These are phyloP conservation scores for Potentilla sterilis DNA, from an alignment of 306 rosid genomes.

Conservation along the genomic window DNA sequence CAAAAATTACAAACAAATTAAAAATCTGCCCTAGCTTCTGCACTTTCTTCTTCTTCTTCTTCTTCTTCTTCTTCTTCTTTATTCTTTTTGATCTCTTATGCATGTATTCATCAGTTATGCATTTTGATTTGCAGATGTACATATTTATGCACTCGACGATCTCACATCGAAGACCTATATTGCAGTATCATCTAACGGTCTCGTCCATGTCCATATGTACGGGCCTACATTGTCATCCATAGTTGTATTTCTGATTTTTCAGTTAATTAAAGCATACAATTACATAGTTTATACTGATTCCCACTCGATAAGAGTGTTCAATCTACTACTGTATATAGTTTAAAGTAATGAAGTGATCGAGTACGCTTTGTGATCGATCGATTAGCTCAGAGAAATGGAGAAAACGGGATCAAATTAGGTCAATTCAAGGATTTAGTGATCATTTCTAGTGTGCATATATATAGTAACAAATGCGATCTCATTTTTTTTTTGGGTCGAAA, in stretches of 20 bases:
- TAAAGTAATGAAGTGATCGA: not conserved
- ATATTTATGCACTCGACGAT: conserved; percentile 2
- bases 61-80: not conserved
- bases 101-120: not conserved
- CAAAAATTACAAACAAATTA: too few species aligned
- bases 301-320: not conserved
- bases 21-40: too few species aligned
- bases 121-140: conserved; percentile 3
- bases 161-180: conserved; percentile 2
- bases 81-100: not conserved
- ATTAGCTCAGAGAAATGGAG: not conserved
- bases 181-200: too few species aligned
- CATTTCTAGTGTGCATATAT: too few species aligned
- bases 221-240: too few species aligned
- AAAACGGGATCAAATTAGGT: not conserved
- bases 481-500: too few species aligned
- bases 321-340: not conserved
- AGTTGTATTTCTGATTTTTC: not conserved
- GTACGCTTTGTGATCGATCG: not conserved
- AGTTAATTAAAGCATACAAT: not conserved
- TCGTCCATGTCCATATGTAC: conserved; percentile 1
- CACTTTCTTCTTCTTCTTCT: not conserved
- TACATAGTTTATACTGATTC: not conserved
- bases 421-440: too few species aligned
- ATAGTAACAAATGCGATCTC: too few species aligned